Base-by-base conservation (phyloP, 2,329 filamentous ascomycete genomes). In the Scleromitrula shiraiana region DNA sequence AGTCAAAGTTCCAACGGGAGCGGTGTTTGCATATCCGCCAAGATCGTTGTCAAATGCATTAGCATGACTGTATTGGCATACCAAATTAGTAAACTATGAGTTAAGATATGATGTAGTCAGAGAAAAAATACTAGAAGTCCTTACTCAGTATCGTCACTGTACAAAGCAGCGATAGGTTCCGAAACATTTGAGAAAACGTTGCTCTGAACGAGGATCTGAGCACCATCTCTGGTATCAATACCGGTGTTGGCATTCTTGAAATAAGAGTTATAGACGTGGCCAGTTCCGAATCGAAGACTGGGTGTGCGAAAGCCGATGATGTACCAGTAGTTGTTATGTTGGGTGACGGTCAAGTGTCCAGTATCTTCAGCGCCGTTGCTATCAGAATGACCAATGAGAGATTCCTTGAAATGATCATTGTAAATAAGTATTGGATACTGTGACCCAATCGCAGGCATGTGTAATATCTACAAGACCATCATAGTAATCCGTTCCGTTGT, bases 281-380 rank as follows among this genome's bases (percentile, higher is more conserved):
- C 78, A 32, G 76, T 82, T 23, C 81, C 82, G 66, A 84, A 85
- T 57, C 82, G 78, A 60, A 83, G 62, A 4, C 74, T 77, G 4
- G 82, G 82, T 0, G 67, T 69, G 48, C 29, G 46, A 20, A 47
- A 55, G 4, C 53, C 53, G 10, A 53, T 52, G 41, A 62, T 60
- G 10, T 23, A n/a, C 52, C 50, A 57, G 33, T 58, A 52, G 50
- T 61, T 61, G 40, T 61, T 52, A 30, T 51, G 47, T 33, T 61
- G 52, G 8, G 59, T 62, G 8, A 61, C 56, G 15, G 53, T 54
- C 9, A 62, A 51, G 30, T 61, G 56, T 14, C 61, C 58, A 4
- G 53, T 57, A 32, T 62, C 59, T 49, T 62, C 52, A 6, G 46
- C 56, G 12, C 41, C 50, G 40, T 61, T 61, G 41, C 48, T 55